Percentiles rank a stretch among this genome's conserved stretches.
Conservation (phyloP, 2,329 filamentous ascomycete species). For the Paecilomyces fulvus region DNA sequence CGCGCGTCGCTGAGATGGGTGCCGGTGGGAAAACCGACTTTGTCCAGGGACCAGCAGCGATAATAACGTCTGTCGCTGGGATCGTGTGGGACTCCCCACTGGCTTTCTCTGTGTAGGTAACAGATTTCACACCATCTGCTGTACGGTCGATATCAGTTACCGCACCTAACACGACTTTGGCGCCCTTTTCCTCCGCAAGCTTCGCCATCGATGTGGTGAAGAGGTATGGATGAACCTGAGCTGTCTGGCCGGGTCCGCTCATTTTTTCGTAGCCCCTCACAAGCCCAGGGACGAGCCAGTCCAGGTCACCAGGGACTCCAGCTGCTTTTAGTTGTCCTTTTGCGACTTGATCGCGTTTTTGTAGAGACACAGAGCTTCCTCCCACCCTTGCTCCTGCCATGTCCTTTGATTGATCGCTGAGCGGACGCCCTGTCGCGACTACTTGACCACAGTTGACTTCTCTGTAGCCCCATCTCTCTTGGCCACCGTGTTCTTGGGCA, state of each 20-base stretch:
- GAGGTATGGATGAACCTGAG: conserved; percentile 85
- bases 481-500: conserved; percentile 73
- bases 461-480: conserved; percentile 77
- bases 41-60: conserved; percentile 58
- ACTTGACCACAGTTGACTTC: conserved; percentile 65
- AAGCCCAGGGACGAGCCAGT: conserved; percentile 69
- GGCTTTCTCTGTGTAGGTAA: conserved; percentile 54
- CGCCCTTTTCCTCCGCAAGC: conserved; percentile 62
- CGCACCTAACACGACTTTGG: conserved; percentile 57
- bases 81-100: conserved; percentile 42
- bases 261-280: conserved; percentile 70
- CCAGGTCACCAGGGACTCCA: conserved; percentile 64
- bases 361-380: conserved; percentile 41
- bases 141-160: conserved; percentile 59
- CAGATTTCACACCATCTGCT: conserved; percentile 46
- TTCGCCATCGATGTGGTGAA: conserved; percentile 81
- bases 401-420: conserved; percentile 24
- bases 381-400: conserved; percentile 11
- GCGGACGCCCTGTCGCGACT: conserved; percentile 41
- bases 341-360: conserved; percentile 48
- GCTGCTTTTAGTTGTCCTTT: conserved; percentile 46
- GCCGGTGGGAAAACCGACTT: conserved; percentile 43
- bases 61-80: conserved; percentile 50
- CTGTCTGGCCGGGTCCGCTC: conserved; percentile 71
- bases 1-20: conserved; percentile 53